phyloP scores from a whole-genome alignment of 257 asterid species.

The Fraxinus excelsior region DNA sequence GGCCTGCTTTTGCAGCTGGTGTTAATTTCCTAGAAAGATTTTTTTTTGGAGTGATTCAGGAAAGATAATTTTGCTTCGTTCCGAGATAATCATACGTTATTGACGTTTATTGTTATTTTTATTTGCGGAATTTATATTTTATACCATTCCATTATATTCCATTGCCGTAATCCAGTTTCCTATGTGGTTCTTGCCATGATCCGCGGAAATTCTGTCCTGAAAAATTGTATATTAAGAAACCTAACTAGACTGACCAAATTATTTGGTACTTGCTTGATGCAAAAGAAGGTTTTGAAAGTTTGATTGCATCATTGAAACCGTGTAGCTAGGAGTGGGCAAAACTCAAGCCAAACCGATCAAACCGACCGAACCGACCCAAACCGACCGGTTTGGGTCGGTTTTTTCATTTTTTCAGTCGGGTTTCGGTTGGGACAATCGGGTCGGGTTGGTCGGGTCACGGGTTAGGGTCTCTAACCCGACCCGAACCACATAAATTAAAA shows the following conservation, averaged over 20 bases:
- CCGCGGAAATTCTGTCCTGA: too few species aligned
- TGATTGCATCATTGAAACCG: background rate
- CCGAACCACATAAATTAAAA: too few species aligned
- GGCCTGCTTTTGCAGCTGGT: background rate
- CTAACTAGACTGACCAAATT: too few species aligned
- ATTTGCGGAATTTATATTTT: background rate
- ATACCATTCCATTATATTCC: background rate
- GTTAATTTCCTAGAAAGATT: constrained; percentile 16
- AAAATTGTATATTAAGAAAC: too few species aligned
- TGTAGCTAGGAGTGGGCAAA: too few species aligned
- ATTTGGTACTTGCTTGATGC: background rate
- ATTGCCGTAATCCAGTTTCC: background rate
- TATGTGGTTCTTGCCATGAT: background rate
- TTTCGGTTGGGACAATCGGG: too few species aligned
- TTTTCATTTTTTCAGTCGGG: too few species aligned
- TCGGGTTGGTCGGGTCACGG: too few species aligned
- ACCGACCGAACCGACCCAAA: too few species aligned
- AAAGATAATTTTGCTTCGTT: constrained; percentile 10
- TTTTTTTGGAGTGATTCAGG: constrained; percentile 17
- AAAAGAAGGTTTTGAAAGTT: background rate
- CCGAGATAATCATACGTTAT: background rate
- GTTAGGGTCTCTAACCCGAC: too few species aligned
- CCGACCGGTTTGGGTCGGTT: too few species aligned
- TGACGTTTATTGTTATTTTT: background rate
- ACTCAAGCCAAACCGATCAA: too few species aligned